Base-by-base conservation (phyloP, 2,329 filamentous ascomycete species). In the Trichoderma semiorbis region DNA sequence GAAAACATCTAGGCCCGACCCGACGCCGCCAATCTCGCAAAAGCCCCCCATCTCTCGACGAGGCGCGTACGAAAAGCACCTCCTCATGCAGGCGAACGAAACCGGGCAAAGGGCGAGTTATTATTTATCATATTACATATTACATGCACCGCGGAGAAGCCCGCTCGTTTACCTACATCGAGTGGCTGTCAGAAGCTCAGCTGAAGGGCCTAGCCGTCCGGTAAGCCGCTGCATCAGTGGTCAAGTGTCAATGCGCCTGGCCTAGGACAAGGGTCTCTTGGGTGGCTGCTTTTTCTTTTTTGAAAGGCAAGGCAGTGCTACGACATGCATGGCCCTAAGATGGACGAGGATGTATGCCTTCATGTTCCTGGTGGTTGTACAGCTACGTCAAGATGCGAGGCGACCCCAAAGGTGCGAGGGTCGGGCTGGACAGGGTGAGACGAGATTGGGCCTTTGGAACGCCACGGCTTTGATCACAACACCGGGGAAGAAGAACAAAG, bases 121-220 rank as follows among this genome's bases (percentile, higher is more conserved):
- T 18, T 18, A 39, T 36, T 12, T 7, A 14, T 30, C 12, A 14
- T 32, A 47, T 53, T 18, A 12, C 24, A 36, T 18, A 34, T 21
- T 24, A 7, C 24, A 24, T 28, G 65, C 65, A 60, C 36, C 28
- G 55, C 55, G 55, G 65, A 32, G 36, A 47, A 47, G 65, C 8
- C 36, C 55, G 36, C 65, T 26, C 58, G 53, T 24, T 50, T 69
- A 28, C 55, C n/a, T 26, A 12, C 21, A 12, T 60, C 21, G 28
- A 47, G 65, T 50, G 39, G 58, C 67, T 63, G 67, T 28, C 39
- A 57, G 21, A 60, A 47, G 36, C 55, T 47, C 65, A 69, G 65
- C 65, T 69, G 65, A 60, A 60, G 36, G 21, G 39, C 36, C 36
- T 47, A 60, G 36, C 65, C 43, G n/a, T 32, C 43, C 65, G 43